Conservation (phyloP, 2,329 filamentous ascomycete genomes). For the Xylariaceae sp. region DNA sequence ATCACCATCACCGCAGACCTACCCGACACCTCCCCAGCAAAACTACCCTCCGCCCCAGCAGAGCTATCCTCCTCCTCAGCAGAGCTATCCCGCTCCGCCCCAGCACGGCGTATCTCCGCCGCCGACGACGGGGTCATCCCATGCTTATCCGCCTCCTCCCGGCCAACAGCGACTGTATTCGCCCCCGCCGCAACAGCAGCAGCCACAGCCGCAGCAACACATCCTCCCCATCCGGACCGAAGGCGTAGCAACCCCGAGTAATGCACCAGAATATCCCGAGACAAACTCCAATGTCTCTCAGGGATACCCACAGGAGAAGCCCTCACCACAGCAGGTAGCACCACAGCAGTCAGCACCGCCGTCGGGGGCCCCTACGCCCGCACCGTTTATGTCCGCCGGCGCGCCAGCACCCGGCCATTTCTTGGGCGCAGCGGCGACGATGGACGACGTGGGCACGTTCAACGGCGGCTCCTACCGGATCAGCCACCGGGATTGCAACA, state of each 20-base stretch:
- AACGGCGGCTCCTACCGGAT: slow-evolving; percentile 94
- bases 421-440: slow-evolving; percentile 54
- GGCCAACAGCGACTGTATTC: slow-evolving; percentile 2
- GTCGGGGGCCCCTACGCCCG: slow-evolving; percentile 21
- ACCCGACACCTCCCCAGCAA: slow-evolving; percentile 26
- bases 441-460: slow-evolving; percentile 91
- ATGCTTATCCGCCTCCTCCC: slow-evolving; percentile 31
- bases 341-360: slow-evolving; percentile 12
- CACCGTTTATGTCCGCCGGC: slow-evolving; percentile 34
- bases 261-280: slow-evolving; percentile 27
- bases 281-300: slow-evolving; percentile 21
- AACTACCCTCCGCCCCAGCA: slow-evolving; percentile 13
- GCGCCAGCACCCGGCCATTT: slow-evolving; percentile 52
- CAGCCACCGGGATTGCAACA: slow-evolving; percentile 87
- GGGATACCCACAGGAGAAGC: slow-evolving; percentile 34
- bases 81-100: slow-evolving; percentile 31
- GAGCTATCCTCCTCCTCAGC: slow-evolving; percentile 25
- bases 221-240: slow-evolving; percentile 35
- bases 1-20: slow-evolving; percentile 25
- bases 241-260: slow-evolving; percentile 28
- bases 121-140: slow-evolving; percentile 31
- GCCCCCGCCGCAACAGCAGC: slow-evolving; percentile 26
- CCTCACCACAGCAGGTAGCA: slow-evolving; percentile 10
- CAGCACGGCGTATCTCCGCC: slow-evolving; percentile 36
- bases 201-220: slow-evolving; percentile 32